phyloP scores from a whole-genome alignment of 768 basidiomycete species.

The Suillus spraguei region DNA sequence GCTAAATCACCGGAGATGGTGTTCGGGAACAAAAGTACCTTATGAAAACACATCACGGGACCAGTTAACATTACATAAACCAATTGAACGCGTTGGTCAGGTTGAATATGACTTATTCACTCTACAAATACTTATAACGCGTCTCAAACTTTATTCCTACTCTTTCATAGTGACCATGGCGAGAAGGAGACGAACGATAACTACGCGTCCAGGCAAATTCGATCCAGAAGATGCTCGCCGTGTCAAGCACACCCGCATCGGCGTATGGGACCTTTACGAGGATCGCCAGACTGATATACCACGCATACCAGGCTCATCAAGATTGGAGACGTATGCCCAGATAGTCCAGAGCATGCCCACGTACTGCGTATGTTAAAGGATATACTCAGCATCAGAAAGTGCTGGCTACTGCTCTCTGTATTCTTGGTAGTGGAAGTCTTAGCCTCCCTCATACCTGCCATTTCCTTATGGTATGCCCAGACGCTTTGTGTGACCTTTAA shows the following conservation, averaged over 20 bases:
- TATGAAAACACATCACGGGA: constrained; percentile 14
- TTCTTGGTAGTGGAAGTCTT: constrained; percentile 49
- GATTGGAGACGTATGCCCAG: constrained; percentile 49
- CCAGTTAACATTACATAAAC: neutral
- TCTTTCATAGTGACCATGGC: neutral
- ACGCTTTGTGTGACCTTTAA: neutral
- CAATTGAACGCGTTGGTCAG: neutral
- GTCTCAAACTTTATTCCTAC: neutral
- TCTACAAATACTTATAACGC: neutral
- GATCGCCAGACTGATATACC: constrained; percentile 46
- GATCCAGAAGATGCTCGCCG: constrained; percentile 38
- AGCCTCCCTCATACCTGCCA: constrained; percentile 59
- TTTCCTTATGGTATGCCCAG: constrained; percentile 55
- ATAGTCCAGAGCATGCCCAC: constrained; percentile 56
- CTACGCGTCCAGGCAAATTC: constrained; percentile 28
- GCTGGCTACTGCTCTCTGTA: constrained; percentile 48
- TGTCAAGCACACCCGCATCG: constrained; percentile 63
- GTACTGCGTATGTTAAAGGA: constrained; percentile 70
- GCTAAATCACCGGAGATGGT: constrained; percentile 6
- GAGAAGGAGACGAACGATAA: constrained; percentile 13
- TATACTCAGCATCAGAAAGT: constrained; percentile 53
- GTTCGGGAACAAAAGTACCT: neutral
- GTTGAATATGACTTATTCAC: neutral
- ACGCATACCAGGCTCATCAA: constrained; percentile 44
- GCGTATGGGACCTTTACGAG: constrained; percentile 81